Evolutionary conservation across 257 asterid species (phyloP).

Genomic region (Sherardia arvensis): DNA sequence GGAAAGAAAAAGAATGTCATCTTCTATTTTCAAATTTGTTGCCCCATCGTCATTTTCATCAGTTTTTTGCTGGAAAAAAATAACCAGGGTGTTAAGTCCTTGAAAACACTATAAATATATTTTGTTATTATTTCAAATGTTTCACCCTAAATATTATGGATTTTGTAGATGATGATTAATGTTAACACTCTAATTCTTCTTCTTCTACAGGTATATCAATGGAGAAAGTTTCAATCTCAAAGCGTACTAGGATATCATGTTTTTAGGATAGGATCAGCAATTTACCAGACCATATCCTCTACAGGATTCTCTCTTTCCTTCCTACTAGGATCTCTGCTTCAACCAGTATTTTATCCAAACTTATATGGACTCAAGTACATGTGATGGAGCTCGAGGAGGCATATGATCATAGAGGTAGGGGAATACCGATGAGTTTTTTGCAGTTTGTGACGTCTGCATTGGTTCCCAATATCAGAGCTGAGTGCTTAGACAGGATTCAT

Average conservation of each 20-base stretch:
- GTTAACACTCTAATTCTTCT: too few species aligned
- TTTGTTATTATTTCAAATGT: too few species aligned
- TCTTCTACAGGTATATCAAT: neutral
- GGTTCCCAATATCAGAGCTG: neutral
- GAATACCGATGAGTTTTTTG: neutral
- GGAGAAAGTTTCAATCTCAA: neutral
- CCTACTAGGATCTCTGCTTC: neutral
- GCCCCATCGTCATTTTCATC: too few species aligned
- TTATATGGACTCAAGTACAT: neutral
- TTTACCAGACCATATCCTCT: neutral
- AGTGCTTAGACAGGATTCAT: neutral
- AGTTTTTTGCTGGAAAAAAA: too few species aligned
- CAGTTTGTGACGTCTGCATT: neutral
- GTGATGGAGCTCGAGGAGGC: neutral
- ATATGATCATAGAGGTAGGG: neutral
- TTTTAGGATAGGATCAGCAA: neutral
- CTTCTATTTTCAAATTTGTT: too few species aligned
- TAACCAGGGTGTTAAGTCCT: too few species aligned
- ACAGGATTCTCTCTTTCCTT: neutral
- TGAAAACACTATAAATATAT: too few species aligned
- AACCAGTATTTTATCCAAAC: neutral
- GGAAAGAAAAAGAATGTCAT: too few species aligned
- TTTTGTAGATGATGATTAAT: too few species aligned
- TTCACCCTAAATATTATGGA: too few species aligned
- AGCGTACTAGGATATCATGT: neutral